A percentile compares a stretch with the other conserved stretches of the same genome.
Evolutionary conservation across 1,139 yeast species (phyloP).

Genomic region (Zygotorulaspora mrakii): DNA sequence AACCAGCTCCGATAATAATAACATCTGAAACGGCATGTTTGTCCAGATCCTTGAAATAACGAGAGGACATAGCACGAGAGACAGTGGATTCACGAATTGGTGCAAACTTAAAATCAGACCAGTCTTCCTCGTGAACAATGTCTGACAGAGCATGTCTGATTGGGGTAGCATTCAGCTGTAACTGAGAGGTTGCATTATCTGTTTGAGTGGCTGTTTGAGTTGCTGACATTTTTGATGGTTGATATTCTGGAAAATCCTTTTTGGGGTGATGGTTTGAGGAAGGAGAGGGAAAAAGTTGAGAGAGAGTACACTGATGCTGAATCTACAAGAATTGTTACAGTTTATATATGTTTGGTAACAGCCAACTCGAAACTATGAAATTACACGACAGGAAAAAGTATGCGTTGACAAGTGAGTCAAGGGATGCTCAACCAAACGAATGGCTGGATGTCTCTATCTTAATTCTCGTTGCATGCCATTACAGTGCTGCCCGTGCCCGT

Average conservation of each 20-base stretch:
- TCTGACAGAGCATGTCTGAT: conserved; percentile 40
- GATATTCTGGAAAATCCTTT: no score
- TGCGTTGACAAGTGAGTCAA: no score
- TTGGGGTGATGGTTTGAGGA: no score
- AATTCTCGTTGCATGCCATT: neutral
- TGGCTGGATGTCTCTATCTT: no score
- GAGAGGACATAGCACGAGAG: conserved; percentile 77
- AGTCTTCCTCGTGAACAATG: conserved; percentile 43
- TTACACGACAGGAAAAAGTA: no score
- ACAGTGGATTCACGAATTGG: conserved; percentile 78
- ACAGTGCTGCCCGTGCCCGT: neutral
- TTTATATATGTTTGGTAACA: no score
- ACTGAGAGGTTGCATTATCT: no score
- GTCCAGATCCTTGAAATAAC: conserved; percentile 72
- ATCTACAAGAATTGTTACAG: no score
- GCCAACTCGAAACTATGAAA: no score
- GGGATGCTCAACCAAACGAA: no score
- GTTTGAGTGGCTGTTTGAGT: conserved; percentile 23
- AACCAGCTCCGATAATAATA: conserved; percentile 76
- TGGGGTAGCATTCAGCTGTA: conserved; percentile 32
- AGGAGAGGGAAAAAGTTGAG: no score
- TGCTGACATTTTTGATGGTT: conserved; percentile 15
- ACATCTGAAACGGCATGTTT: conserved; percentile 72
- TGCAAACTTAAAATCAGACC: conserved; percentile 65
- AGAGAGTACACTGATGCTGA: no score